Evolutionary conservation across 2,329 filamentous ascomycete species (phyloP).

Genomic region (Leptoxyphium fumago): DNA sequence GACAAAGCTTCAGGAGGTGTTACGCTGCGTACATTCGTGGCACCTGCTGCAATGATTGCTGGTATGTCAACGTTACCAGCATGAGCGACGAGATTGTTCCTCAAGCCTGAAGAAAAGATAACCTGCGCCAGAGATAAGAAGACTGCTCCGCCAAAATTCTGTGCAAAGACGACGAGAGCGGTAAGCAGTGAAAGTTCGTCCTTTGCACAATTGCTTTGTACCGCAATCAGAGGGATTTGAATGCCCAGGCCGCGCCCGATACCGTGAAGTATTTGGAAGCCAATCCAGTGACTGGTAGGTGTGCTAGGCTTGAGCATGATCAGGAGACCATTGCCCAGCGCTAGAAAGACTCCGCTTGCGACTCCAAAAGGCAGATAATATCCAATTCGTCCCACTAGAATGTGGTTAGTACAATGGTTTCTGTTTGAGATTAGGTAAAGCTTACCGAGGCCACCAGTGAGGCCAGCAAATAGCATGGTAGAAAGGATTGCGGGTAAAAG

Average conservation of each 20-base stretch:
- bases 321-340: constrained; percentile 29
- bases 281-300: constrained; percentile 28
- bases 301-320: constrained; percentile 27
- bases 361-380: constrained; percentile 5
- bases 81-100: neutral
- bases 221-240: constrained; percentile 28
- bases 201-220: constrained; percentile 21
- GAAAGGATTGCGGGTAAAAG: constrained; percentile 27
- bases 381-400: neutral
- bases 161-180: constrained; percentile 28
- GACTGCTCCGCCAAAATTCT: constrained; percentile 28
- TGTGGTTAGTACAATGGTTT: neutral
- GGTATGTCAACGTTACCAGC: neutral
- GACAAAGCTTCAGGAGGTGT: neutral
- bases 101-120: constrained; percentile 23
- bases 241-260: constrained; percentile 27
- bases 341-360: constrained; percentile 22
- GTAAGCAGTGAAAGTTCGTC: constrained; percentile 26
- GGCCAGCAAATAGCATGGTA: neutral
- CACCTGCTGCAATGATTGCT: neutral
- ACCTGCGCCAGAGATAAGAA: constrained; percentile 28
- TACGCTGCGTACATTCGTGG: neutral
- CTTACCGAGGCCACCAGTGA: neutral
- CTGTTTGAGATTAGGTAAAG: neutral
- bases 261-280: constrained; percentile 33